These are phyloP conservation scores for Blastobotrys muscicola DNA, from an alignment of 805 yeast genomes.

Conservation along the genomic window DNA sequence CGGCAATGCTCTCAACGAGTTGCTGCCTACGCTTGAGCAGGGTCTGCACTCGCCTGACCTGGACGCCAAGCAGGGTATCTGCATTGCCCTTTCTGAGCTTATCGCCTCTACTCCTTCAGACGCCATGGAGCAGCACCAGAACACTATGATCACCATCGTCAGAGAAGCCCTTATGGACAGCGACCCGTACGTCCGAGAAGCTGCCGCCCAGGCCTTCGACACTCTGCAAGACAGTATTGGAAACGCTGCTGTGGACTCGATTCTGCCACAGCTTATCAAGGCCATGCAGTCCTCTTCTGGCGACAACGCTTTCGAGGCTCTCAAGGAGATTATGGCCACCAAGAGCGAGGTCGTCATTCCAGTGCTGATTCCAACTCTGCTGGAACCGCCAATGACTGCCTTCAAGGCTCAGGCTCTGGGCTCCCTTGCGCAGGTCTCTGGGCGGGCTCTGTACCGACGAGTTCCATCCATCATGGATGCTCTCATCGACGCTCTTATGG, in stretches of 20 bases:
- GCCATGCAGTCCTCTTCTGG: conserved; percentile 44
- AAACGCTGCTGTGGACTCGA: conserved; percentile 74
- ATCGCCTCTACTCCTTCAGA: conserved; percentile 59
- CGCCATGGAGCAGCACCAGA: conserved; percentile 55
- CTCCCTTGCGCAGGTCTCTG: conserved; percentile 84
- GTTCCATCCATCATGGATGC: conserved; percentile 66
- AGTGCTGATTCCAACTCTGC: conserved; percentile 73
- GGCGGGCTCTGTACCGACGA: conserved; percentile 65
- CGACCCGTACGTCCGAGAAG: conserved; percentile 65
- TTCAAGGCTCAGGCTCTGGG: conserved; percentile 85
- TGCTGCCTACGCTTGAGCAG: conserved; percentile 77
- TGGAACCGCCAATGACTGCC: conserved; percentile 70
- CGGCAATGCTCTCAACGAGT: conserved; percentile 68
- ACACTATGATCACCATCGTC: conserved; percentile 60
- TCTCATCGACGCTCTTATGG: conserved; percentile 47
- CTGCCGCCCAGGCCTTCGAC: conserved; percentile 90
- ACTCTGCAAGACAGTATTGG: conserved; percentile 76
- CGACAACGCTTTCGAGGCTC: conserved; percentile 70
- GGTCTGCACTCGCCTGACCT: conserved; percentile 47
- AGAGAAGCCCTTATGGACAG: conserved; percentile 72
- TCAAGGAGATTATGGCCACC: conserved; percentile 85
- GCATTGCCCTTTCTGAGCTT: conserved; percentile 84
- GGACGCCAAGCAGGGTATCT: conserved; percentile 92
- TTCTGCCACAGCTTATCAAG: conserved; percentile 72
- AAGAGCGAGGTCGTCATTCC: conserved; percentile 92